A percentile compares a stretch with the other conserved stretches of the same genome.
These are phyloP conservation scores for Zygnema circumcarinatum DNA, from an alignment of 139 green algal genomes.

Conservation along the genomic window DNA sequence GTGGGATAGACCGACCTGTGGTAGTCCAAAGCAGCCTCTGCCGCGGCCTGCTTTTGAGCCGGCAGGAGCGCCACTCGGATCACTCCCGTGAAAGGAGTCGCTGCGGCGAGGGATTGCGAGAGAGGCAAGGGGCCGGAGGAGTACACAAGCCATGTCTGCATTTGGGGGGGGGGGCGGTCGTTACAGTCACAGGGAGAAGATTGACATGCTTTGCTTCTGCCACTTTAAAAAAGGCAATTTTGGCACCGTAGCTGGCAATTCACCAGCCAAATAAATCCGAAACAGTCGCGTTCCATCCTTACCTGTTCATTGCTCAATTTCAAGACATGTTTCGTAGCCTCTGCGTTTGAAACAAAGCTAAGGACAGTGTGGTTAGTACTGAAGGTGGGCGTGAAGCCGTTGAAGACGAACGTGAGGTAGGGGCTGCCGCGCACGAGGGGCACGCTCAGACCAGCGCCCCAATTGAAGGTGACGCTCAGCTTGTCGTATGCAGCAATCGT, in stretches of 20 bases:
- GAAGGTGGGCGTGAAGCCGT: constrained; percentile 7
- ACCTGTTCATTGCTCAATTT: constrained; percentile 24
- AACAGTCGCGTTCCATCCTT: no score
- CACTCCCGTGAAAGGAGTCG: constrained; percentile 60
- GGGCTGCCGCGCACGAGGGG: constrained; percentile 29
- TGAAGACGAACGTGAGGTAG: constrained; percentile 40
- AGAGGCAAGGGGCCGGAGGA: constrained; percentile 7
- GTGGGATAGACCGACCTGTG: neutral
- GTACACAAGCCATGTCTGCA: constrained; percentile 44
- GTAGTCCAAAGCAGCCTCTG: neutral
- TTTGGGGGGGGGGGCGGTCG: neutral
- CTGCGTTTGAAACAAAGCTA: neutral
- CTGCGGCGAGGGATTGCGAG: neutral
- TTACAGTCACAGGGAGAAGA: neutral
- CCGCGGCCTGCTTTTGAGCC: neutral
- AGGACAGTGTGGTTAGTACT: constrained; percentile 1
- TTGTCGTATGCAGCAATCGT: constrained; percentile 31
- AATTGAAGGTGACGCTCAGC: constrained; percentile 27
- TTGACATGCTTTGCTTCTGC: neutral
- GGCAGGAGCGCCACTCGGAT: constrained; percentile 56
- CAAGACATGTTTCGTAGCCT: constrained; percentile 1
- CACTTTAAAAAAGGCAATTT: neutral
- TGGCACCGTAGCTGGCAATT: no score
- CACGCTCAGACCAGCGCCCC: neutral
- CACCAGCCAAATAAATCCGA: no score